Conservation (phyloP, 2,329 filamentous ascomycete genomes). For the Coniochaeta sp. region DNA sequence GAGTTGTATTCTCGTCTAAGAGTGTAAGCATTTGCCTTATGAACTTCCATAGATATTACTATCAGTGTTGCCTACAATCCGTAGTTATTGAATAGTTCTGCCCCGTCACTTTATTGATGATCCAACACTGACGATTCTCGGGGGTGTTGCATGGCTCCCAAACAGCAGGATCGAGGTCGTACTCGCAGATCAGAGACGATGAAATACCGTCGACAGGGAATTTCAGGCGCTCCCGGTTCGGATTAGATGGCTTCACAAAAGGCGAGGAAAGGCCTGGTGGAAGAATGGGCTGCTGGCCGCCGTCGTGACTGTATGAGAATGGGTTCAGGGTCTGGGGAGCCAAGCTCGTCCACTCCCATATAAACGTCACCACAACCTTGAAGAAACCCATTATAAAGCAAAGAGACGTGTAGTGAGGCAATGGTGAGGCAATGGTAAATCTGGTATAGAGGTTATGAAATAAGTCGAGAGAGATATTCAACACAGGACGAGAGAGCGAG, state of each 20-base stretch:
- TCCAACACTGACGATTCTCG: slow-evolving; percentile 2
- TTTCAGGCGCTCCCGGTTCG: background rate
- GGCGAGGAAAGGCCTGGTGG: background rate
- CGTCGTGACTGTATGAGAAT: background rate
- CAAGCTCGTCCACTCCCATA: background rate
- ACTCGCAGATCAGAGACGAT: background rate
- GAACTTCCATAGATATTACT: too few relatives aligned
- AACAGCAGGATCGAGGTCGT: background rate
- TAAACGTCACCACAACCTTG: background rate
- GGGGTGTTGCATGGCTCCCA: slow-evolving; percentile 6
- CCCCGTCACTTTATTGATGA: background rate
- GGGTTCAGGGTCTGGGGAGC: background rate
- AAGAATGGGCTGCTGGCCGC: background rate
- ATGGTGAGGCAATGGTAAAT: too few relatives aligned
- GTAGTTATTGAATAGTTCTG: slow-evolving; percentile 4
- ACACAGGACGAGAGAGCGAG: background rate
- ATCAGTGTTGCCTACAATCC: slow-evolving; percentile 1
- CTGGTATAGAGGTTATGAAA: too few relatives aligned
- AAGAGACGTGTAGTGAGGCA: background rate
- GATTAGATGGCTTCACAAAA: background rate
- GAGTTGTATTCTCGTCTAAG: slow-evolving; percentile 3
- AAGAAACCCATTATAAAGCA: background rate
- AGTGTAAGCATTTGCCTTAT: background rate
- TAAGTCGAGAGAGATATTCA: background rate
- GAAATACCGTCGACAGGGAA: background rate